phyloP scores from a whole-genome alignment of 306 rosid genomes.

The Nissolia schottii region DNA sequence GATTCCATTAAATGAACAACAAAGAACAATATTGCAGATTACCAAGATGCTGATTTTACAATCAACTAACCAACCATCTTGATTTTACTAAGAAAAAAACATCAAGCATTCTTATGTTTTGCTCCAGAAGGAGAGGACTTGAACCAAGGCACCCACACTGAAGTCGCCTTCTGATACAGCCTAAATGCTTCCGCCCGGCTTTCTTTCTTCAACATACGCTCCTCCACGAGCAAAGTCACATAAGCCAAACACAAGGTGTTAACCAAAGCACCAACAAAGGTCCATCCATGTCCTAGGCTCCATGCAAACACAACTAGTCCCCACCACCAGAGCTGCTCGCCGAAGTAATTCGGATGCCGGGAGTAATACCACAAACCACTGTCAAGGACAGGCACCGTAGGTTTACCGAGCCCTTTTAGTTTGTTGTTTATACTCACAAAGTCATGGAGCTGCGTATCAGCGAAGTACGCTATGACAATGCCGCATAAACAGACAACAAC shows the following conservation, averaged over 20 bases:
- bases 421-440: conserved; percentile 57
- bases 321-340: conserved; percentile 99
- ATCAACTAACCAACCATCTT: conserved; percentile 12
- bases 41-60: conserved; percentile 25
- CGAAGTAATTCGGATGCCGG: conserved; percentile 86
- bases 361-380: conserved; percentile 76
- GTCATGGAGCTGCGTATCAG: conserved; percentile 76
- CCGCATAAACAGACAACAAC: conserved; percentile 46
- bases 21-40: neutral
- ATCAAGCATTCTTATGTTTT: conserved; percentile 62
- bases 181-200: conserved; percentile 68
- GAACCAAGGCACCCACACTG: conserved; percentile 87
- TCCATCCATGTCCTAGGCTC: conserved; percentile 73
- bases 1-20: conserved; percentile 27
- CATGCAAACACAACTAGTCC: conserved; percentile 69
- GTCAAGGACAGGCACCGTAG: conserved; percentile 48
- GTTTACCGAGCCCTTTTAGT: conserved; percentile 55
- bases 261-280: conserved; percentile 55
- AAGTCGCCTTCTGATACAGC: conserved; percentile 83
- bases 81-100: neutral
- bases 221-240: conserved; percentile 87
- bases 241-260: conserved; percentile 78
- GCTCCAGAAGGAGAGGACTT: conserved; percentile 42
- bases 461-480: conserved; percentile 65
- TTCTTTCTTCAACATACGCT: conserved; percentile 65